A percentile compares a stretch with the other conserved stretches of the same genome.
phyloP scores from a whole-genome alignment of 192 early-diverging fungal genomes.

The Dissophora globulifera region DNA sequence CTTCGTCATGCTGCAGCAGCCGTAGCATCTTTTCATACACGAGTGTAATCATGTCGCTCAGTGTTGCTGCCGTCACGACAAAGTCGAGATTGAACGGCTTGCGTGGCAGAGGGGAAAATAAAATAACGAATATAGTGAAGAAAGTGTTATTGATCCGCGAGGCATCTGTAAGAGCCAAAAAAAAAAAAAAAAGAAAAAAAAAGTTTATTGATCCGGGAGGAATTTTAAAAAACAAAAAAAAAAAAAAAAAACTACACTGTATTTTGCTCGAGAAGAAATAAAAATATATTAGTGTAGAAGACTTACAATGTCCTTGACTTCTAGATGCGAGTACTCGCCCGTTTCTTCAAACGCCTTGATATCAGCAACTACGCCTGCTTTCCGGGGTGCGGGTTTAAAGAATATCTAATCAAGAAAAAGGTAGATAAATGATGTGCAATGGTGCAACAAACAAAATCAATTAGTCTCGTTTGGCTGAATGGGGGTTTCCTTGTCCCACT shows the following conservation, averaged over 20 bases:
- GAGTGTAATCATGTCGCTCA: conserved; percentile 23
- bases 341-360: conserved; percentile 8
- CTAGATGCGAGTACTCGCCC: conserved; percentile 25
- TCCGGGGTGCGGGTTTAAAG: no score
- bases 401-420: not conserved
- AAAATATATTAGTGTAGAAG: no score
- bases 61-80: conserved; percentile 23
- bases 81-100: conserved; percentile 41
- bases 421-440: not conserved
- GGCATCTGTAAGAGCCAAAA: no score
- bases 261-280: no score
- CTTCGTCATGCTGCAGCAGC: not conserved
- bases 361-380: no score
- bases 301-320: conserved; percentile 17
- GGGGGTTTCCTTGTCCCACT: no score
- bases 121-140: not conserved
- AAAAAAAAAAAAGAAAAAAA: not conserved
- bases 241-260: no score
- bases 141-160: no score
- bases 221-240: not conserved
- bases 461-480: not conserved
- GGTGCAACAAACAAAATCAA: not conserved
- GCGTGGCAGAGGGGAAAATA: not conserved
- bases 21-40: conserved; percentile 15
- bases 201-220: not conserved